Conservation (phyloP, 176 grass and related monocot species). For the Paspalum notatum region DNA sequence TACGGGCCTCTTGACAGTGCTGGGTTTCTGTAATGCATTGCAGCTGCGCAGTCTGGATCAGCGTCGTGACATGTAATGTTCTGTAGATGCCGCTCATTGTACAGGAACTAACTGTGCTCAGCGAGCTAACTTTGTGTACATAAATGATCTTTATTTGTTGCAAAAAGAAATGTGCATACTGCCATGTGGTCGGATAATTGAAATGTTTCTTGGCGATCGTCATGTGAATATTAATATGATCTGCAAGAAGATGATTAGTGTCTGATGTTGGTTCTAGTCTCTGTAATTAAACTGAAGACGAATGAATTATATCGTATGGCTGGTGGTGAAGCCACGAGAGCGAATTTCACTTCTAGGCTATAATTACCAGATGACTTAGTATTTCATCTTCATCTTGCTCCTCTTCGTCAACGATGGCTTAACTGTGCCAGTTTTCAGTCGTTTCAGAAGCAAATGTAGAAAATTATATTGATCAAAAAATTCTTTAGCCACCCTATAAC, state of each 20-base stretch:
- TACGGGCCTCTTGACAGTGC: neutral
- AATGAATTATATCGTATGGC: too few species aligned
- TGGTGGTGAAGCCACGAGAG: too few species aligned
- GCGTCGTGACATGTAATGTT: conserved; percentile 24
- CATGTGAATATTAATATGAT: neutral
- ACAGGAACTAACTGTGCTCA: conserved; percentile 31
- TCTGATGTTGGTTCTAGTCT: neutral
- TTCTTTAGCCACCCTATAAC: too few species aligned
- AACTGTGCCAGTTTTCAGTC: too few species aligned
- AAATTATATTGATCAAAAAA: too few species aligned
- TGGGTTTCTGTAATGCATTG: neutral
- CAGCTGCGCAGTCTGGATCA: neutral
- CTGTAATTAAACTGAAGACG: neutral
- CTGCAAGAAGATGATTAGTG: neutral
- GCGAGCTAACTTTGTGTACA: conserved; percentile 40
- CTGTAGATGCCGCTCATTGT: conserved; percentile 44
- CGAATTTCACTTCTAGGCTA: too few species aligned
- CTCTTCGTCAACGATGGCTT: too few species aligned
- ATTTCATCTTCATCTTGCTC: too few species aligned
- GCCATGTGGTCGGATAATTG: neutral
- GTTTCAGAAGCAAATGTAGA: too few species aligned
- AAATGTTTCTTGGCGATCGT: neutral
- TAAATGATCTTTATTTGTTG: conserved; percentile 42
- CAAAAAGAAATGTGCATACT: conserved; percentile 24
- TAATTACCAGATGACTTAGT: too few species aligned